Base-by-base conservation (phyloP, 305 asterid species). In the Striga hermonthica region DNA sequence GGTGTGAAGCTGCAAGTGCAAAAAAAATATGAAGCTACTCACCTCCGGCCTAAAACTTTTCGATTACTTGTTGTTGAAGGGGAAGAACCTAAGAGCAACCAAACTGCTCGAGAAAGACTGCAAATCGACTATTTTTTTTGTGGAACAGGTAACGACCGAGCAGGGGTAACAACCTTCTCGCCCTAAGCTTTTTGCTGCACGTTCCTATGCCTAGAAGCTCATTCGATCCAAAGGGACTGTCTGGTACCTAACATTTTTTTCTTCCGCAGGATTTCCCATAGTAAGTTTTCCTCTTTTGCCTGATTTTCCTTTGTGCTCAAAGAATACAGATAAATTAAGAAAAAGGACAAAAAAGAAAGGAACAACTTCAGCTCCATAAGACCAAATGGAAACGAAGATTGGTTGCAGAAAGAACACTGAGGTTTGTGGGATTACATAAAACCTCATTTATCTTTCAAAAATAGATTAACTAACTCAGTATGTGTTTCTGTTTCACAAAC, bases 221-320 rank as follows among this genome's bases (percentile, higher is more conserved):
- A 13, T 68, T 71, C 36, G 83, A 64, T 60, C 78, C 85, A 28
- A 63, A 49, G 64, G 83, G 84, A 67, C 82, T 72, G 52, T 69
- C 72, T 38, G 84, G 71, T 22, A 13, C 57, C 57, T 65, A 77
- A 57, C 75, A 57, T 72, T 82, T 83, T 80, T 73, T 78, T 86
- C 71, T 69, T 83, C 66, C 78, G 75, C 62, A 84, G 88, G 10
- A 84, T 62, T 40, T 84, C 83, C 96, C 91, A 80, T 43, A 81
- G 47, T 62, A 82, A 67, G 70, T 56, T 76, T 34, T 84, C 91
- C 35, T 80, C 89, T 75, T 77, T 81, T 9, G 79, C 75, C 49
- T 75, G 81, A 78, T 80, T 82, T 55, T 66, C 77, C 48, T 72
- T 74, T 62, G 38, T 56, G 63, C 8, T 13, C 22, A 48, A 47